A percentile compares a stretch with the other conserved stretches of the same genome.
Evolutionary conservation across 345 rosid genomes (phyloP).

Genomic region (Eucalyptus marginata): DNA sequence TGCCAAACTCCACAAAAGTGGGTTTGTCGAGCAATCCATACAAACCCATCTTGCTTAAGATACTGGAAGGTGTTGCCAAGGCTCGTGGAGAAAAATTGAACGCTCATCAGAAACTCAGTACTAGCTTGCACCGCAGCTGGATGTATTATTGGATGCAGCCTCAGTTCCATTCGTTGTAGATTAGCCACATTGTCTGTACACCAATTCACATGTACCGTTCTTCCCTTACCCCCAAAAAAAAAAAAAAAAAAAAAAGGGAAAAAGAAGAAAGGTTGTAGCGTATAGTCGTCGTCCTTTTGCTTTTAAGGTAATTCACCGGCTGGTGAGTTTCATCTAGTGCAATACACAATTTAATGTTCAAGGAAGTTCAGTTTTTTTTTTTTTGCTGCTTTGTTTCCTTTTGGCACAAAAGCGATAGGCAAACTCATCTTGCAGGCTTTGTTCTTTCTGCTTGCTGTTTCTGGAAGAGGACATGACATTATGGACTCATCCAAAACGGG

Average conservation of each 20-base stretch:
- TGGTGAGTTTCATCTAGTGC: neutral
- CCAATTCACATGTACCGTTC: neutral
- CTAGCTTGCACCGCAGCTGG: neutral
- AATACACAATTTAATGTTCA: neutral
- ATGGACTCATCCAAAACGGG: neutral
- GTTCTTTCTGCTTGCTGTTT: neutral
- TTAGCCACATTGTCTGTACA: neutral
- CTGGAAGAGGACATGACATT: neutral
- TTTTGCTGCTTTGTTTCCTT: neutral
- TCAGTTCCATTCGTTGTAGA: neutral
- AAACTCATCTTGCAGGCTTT: neutral
- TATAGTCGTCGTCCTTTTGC: neutral
- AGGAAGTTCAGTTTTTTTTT: neutral
- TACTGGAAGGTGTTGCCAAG: constrained; percentile 71
- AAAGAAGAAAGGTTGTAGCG: neutral
- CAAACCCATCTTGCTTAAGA: constrained; percentile 61
- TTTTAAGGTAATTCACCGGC: neutral
- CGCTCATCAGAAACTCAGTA: neutral
- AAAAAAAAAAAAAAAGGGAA: neutral
- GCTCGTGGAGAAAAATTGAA: constrained; percentile 16
- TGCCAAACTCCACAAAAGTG: constrained; percentile 67
- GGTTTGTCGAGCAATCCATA: constrained; percentile 83
- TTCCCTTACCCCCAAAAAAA: neutral
- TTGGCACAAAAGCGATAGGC: neutral
- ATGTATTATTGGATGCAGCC: neutral